Evolutionary conservation across 225 moss, liverwort and hornwort species (phyloP).

Genomic region (Physcomitrium patens): DNA sequence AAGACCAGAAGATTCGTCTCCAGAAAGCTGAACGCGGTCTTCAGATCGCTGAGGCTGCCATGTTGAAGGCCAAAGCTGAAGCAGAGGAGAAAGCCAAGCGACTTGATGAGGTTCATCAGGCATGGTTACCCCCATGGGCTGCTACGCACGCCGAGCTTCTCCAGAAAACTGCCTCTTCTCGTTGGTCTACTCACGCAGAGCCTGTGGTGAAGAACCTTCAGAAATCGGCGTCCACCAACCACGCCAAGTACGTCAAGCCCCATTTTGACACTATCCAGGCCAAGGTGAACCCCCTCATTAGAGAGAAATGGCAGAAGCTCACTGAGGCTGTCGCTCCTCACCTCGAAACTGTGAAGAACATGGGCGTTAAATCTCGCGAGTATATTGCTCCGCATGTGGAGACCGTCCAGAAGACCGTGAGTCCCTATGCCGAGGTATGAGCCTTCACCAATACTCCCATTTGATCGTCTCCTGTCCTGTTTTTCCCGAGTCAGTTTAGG

Average conservation of each 20-base stretch:
- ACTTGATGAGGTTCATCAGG: constrained; percentile 52
- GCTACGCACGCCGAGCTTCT: constrained; percentile 55
- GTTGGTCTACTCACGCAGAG: constrained; percentile 73
- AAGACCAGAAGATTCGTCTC: constrained; percentile 53
- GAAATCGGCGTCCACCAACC: constrained; percentile 52
- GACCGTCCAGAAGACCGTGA: constrained; percentile 45
- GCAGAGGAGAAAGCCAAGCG: constrained; percentile 58
- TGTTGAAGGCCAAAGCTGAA: constrained; percentile 70
- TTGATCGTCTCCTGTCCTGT: too few species aligned
- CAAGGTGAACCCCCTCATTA: constrained; percentile 55
- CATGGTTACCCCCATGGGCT: constrained; percentile 89
- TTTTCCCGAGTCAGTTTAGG: too few species aligned
- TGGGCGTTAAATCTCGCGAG: constrained; percentile 33
- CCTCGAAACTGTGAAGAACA: constrained; percentile 50
- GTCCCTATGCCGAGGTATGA: constrained; percentile 52
- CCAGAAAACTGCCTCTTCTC: constrained; percentile 52
- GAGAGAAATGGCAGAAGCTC: constrained; percentile 61
- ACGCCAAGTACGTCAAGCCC: constrained; percentile 60
- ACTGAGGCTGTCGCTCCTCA: constrained; percentile 51
- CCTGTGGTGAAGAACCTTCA: constrained; percentile 63
- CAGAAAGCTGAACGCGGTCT: constrained; percentile 64
- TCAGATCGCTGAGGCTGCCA: constrained; percentile 65
- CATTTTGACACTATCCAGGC: constrained; percentile 58
- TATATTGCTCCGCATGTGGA: constrained; percentile 52
- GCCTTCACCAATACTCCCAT: not conserved